Percentiles rank a stretch among this genome's conserved stretches.
phyloP scores from a whole-genome alignment of 2,329 filamentous ascomycete genomes.

The Fusarium luffae region DNA sequence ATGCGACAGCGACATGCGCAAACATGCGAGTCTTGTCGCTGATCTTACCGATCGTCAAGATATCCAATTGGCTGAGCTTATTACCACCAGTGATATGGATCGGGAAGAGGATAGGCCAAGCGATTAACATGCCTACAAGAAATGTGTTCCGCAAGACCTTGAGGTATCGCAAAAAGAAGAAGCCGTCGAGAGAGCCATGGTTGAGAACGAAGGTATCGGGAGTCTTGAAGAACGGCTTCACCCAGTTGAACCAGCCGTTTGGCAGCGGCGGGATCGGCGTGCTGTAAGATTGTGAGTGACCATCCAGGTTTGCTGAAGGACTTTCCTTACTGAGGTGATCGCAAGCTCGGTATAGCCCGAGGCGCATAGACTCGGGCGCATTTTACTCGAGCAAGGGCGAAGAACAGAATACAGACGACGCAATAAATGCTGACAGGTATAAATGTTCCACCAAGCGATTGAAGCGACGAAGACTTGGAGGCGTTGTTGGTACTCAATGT shows the following conservation, averaged over 20 bases:
- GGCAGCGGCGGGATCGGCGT: conserved; percentile 70
- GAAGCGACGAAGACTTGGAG: conserved; percentile 51
- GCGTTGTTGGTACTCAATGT: conserved; percentile 50
- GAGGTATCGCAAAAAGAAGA: conserved; percentile 82
- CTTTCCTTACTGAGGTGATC: conserved; percentile 53
- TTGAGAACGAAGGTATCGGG: conserved; percentile 85
- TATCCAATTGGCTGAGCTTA: conserved; percentile 73
- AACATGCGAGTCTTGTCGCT: conserved; percentile 71
- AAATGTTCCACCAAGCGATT: conserved; percentile 61
- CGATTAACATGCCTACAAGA: conserved; percentile 84
- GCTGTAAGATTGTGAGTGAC: conserved; percentile 49
- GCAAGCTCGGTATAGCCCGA: conserved; percentile 61
- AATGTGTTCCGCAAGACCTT: conserved; percentile 81
- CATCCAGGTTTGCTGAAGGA: not conserved
- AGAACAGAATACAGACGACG: conserved; percentile 61
- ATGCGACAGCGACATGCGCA: conserved; percentile 83
- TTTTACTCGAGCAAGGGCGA: conserved; percentile 60
- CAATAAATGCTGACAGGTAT: conserved; percentile 65
- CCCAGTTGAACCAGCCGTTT: conserved; percentile 73
- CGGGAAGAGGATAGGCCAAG: conserved; percentile 88
- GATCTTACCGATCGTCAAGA: conserved; percentile 84
- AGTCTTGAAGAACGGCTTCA: conserved; percentile 72
- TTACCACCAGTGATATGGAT: conserved; percentile 86
- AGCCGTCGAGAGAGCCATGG: conserved; percentile 92
- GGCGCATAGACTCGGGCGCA: conserved; percentile 66